Base-by-base conservation (phyloP, 2,329 filamentous ascomycete species). In the Aspergillus persii region DNA sequence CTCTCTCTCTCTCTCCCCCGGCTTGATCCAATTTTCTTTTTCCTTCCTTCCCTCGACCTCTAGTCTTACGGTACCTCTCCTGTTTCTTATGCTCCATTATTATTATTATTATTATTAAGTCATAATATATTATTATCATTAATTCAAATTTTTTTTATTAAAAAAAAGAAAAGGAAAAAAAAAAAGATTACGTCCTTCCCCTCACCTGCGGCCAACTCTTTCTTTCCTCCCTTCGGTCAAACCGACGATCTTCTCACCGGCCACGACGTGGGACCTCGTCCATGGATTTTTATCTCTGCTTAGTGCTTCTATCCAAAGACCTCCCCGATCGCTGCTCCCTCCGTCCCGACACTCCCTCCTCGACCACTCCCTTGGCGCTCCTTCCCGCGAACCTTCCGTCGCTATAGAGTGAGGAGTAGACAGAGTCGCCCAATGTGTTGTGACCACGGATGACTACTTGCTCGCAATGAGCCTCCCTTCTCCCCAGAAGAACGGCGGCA, bases 401-500 rank as follows among this genome's bases (percentile, higher is more conserved):
- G 58, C 56, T 53, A 18, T 63, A 57, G 60, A 54, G 48, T n/a
- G 30, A 44, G 39, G 23, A 31, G 30, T 33, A 29, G 46, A 44
- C 39, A 23, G 60, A 56, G 56, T 50, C 67, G 59, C 68, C 69
- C 65, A 68, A 75, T 75, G 73, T 69, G 66, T 68, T 63, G 68
- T 66, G 71, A 69, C 52, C 66, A 69, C 71, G 67, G 69, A 66
- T 74, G 68, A 73, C 50, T 53, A 63, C 50, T 65, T 66, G 74
- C 72, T 76, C 72, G 74, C 69, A 61, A 76, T 76, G 74, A 76
- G 74, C 72, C 66, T 66, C 57, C 68, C 70, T 68, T 74, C 74
- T 69, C 68, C 74, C 56, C 68, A 68, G 66, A 72, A 71, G 67
- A 76, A 75, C 60, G 66, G 63, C 62, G 68, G 68, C 66, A 70